Base-by-base conservation (phyloP, 2,329 filamentous ascomycete genomes). In the Pseudocercospora vitis region DNA sequence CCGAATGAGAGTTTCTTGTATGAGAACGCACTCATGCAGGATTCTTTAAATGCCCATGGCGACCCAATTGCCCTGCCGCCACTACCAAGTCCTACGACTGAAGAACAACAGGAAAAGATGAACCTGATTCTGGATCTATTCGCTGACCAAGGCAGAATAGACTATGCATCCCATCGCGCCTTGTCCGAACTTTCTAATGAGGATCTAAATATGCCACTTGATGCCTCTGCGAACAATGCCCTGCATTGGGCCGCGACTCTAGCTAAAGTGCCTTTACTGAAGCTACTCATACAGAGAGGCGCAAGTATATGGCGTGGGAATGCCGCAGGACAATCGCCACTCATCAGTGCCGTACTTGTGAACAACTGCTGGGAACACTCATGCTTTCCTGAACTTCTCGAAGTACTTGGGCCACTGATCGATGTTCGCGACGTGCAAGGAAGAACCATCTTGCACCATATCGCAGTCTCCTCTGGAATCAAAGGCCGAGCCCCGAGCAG, bases 221-320 rank as follows among this genome's bases (percentile, higher is more conserved):
- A 99, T 67, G 81, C 86, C 21, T 90, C 90, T 55, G 86, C 86
- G 29, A 90, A 97, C 67, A 97, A 91, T 14, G 91, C 91, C 2
- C 77, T 99, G 33, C 92, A 97, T 68, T 99, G 94, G 94, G 94
- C 94, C 2, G 91, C 94, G 4, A 96, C 94, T 3, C 78, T 99
- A 42, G 91, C 91, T 2, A 87, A 92, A 12, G 86, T 95, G 69
- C 82, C 88, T 1, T 78, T 99, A 4, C 78, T 97, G 52, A 85
- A 88, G 50, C 81, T 91, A 0, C 79, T 99, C 8, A 88, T 97
- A 51, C 80, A 84, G 4, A 87, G 87, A 42, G 94, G 94, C 1
- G 91, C 92, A 1, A 95, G 86, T 62, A 90, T 95, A 42, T 89
- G 86, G 68, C 83, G 94, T 24, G 87, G 95, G 1, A 99, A 97